Evolutionary conservation across 1,284 basidiomycete species (phyloP).

Genomic region (Wallemia hederae): DNA sequence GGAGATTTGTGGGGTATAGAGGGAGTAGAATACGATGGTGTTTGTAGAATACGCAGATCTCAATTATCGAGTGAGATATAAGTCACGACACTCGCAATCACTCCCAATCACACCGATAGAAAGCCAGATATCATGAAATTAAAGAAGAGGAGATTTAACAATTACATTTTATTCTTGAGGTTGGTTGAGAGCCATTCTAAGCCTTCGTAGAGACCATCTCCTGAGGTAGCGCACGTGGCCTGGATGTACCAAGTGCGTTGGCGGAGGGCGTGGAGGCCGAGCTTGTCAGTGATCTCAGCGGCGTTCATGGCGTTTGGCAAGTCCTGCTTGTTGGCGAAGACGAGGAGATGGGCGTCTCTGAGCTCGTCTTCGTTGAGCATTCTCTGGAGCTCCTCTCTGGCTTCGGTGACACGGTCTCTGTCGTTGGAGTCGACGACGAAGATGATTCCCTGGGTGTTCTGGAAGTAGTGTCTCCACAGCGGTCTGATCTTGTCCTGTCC

Average conservation of each 20-base stretch:
- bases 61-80: not conserved
- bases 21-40: not conserved
- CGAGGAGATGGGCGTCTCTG: slow-evolving; percentile 86
- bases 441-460: slow-evolving; percentile 99
- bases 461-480: slow-evolving; percentile 99
- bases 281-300: slow-evolving; percentile 97
- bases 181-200: slow-evolving; percentile 44
- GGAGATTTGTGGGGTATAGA: too few species aligned
- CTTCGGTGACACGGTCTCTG: slow-evolving; percentile 95
- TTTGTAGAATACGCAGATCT: not conserved
- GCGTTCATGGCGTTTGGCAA: slow-evolving; percentile 98
- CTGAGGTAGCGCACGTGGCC: slow-evolving; percentile 95
- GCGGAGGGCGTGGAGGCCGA: slow-evolving; percentile 84
- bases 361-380: slow-evolving; percentile 99
- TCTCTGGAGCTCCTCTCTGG: slow-evolving; percentile 93
- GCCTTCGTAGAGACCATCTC: slow-evolving; percentile 97
- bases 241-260: slow-evolving; percentile 99
- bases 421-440: slow-evolving; percentile 99
- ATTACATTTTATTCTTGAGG: slow-evolving; percentile 16
- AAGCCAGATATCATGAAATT: not conserved
- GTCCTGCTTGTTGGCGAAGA: slow-evolving; percentile 99
- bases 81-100: not conserved
- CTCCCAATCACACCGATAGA: not conserved
- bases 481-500: slow-evolving; percentile 64
- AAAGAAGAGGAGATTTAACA: not conserved